These are phyloP conservation scores for Neurospora sp. DNA, from an alignment of 495 filamentous ascomycete species.

Conservation along the genomic window DNA sequence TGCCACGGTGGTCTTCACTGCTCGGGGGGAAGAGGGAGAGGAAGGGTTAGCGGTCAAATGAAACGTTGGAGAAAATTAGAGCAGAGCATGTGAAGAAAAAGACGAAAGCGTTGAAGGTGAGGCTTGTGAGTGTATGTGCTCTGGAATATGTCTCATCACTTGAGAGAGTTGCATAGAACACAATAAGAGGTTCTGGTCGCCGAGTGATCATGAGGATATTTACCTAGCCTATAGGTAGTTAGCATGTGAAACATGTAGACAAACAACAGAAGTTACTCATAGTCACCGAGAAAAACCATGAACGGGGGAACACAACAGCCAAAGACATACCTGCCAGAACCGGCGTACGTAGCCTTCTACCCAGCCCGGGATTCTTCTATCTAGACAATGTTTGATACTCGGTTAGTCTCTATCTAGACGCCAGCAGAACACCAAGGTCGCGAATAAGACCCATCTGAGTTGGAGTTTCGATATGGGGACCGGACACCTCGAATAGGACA, in stretches of 20 bases:
- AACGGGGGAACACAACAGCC: background rate
- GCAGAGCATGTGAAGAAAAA: background rate
- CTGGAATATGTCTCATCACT: background rate
- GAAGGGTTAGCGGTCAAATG: background rate
- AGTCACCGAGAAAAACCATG: background rate
- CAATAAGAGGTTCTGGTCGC: background rate
- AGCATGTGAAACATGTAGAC: background rate
- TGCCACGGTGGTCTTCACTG: slow-evolving; percentile 92
- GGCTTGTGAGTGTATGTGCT: background rate
- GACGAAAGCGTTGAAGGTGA: background rate
- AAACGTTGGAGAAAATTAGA: background rate
- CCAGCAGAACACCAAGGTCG: background rate
- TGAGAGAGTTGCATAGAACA: background rate
- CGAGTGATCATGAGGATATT: background rate
- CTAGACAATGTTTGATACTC: slow-evolving; percentile 29
- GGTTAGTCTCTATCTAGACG: slow-evolving; percentile 9
- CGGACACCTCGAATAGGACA: background rate
- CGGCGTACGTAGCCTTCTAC: slow-evolving; percentile 89
- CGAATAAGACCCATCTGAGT: background rate
- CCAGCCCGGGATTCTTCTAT: slow-evolving; percentile 79
- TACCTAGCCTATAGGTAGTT: background rate
- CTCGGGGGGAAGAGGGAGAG: background rate
- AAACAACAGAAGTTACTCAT: background rate
- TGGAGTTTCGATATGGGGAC: background rate
- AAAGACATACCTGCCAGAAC: slow-evolving; percentile 86